phyloP scores from a whole-genome alignment of 2,329 filamentous ascomycete genomes.

The Phaeosphaeria sp. region DNA sequence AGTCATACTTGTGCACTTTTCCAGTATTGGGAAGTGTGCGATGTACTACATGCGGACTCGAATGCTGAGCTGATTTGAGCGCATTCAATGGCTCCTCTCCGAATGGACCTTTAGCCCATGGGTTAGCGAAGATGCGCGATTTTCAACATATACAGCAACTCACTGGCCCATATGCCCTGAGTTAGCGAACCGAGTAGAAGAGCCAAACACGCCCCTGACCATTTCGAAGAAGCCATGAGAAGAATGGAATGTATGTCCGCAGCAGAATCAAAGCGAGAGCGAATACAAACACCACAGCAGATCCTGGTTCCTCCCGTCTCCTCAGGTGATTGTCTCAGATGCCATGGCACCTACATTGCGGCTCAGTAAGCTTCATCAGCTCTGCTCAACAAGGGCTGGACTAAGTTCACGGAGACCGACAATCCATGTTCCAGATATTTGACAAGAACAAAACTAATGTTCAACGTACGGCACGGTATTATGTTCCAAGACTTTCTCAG shows the following conservation, averaged over 20 bases:
- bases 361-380: background rate
- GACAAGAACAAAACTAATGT: background rate
- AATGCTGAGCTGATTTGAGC: background rate
- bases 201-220: background rate
- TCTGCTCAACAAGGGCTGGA: background rate
- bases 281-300: background rate
- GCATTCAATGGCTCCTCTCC: background rate
- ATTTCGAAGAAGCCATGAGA: background rate
- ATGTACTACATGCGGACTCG: background rate
- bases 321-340: background rate
- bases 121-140: background rate
- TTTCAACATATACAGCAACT: background rate
- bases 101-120: background rate
- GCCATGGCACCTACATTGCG: background rate
- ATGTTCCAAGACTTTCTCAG: background rate
- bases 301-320: background rate
- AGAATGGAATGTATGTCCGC: background rate
- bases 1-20: conserved; percentile 10
- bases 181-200: background rate
- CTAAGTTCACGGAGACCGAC: background rate
- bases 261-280: background rate
- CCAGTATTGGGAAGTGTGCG: background rate
- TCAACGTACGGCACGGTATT: background rate
- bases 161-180: background rate
- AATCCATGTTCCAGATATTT: background rate